A percentile compares a stretch with the other conserved stretches of the same genome.
Evolutionary conservation across 208 protist species (phyloP).

Genomic region (Leptomonas seymouri): DNA sequence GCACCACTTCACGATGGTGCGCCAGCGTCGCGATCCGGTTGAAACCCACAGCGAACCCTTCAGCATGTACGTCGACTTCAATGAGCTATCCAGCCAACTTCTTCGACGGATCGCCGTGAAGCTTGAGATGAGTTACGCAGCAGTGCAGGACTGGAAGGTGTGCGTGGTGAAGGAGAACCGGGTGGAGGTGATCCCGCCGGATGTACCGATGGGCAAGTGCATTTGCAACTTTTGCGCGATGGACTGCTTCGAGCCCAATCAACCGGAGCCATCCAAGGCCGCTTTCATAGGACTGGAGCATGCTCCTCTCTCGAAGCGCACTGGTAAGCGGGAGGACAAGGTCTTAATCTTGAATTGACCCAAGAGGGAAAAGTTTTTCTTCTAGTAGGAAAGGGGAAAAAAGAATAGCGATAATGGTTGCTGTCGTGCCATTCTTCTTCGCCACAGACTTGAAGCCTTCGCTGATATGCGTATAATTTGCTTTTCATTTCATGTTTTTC

Average conservation of each 20-base stretch:
- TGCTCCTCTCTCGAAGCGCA: constrained; percentile 60
- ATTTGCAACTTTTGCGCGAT: constrained; percentile 54
- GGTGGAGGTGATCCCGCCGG: constrained; percentile 63
- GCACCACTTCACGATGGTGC: constrained; percentile 79
- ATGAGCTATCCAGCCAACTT: constrained; percentile 59
- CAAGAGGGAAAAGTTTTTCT: background rate
- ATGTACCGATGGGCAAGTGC: constrained; percentile 68
- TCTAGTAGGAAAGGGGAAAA: background rate
- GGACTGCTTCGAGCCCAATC: constrained; percentile 63
- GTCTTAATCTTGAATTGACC: constrained; percentile 77
- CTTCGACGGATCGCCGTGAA: constrained; percentile 71
- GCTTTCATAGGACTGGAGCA: constrained; percentile 91
- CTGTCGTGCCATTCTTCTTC: background rate
- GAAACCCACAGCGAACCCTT: constrained; percentile 88
- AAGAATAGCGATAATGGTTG: background rate
- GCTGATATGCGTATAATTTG: too few relatives aligned
- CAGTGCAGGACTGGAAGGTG: constrained; percentile 87
- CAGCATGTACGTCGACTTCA: constrained; percentile 71
- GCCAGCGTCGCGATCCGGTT: constrained; percentile 62
- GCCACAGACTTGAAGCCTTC: too few relatives aligned
- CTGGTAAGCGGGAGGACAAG: constrained; percentile 64
- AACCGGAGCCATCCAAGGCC: constrained; percentile 58
- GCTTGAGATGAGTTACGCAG: constrained; percentile 67
- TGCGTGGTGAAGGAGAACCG: constrained; percentile 74
- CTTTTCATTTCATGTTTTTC: too few relatives aligned